Percentiles rank a stretch among this genome's conserved stretches.
These are phyloP conservation scores for Polytrichum formosum DNA, from an alignment of 225 moss, liverwort and hornwort genomes.

Conservation along the genomic window DNA sequence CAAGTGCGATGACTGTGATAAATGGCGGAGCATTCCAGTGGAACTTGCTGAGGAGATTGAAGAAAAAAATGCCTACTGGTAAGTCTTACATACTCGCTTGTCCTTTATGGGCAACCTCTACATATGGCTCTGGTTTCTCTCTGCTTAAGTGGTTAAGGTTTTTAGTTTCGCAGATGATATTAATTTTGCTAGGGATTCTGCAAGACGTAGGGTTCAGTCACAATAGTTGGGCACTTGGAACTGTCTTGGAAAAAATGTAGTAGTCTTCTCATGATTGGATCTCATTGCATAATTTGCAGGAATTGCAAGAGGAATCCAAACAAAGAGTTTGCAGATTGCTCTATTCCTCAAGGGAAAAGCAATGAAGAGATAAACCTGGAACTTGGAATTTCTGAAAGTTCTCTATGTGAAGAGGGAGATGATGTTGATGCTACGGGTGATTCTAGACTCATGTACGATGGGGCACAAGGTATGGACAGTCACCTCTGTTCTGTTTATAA, in stretches of 20 bases:
- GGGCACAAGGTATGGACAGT: constrained; percentile 31
- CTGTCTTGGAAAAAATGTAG: too few species aligned
- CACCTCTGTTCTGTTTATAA: too few species aligned
- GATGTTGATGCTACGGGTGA: constrained; percentile 76
- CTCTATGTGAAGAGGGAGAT: constrained; percentile 73
- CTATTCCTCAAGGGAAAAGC: constrained; percentile 82
- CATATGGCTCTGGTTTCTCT: too few species aligned
- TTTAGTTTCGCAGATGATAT: too few species aligned
- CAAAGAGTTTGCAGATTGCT: constrained; percentile 62
- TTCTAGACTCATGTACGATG: constrained; percentile 64
- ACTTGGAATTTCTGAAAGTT: constrained; percentile 79
- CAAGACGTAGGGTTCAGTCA: too few species aligned
- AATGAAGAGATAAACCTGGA: constrained; percentile 89
- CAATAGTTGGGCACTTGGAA: too few species aligned
- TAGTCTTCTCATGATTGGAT: too few species aligned
- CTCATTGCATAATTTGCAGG: constrained; percentile 32
- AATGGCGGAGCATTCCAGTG: constrained; percentile 94
- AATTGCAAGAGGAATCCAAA: constrained; percentile 86
- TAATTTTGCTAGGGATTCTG: too few species aligned
- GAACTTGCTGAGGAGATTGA: constrained; percentile 87
- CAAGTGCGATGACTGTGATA: constrained; percentile 80
- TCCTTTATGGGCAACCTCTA: too few species aligned
- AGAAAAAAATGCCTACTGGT: constrained; percentile 76
- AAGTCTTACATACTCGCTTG: background rate
- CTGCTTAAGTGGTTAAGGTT: too few species aligned